Evolutionary conservation across 768 basidiomycete species (phyloP).

Genomic region (Trametes maxima): DNA sequence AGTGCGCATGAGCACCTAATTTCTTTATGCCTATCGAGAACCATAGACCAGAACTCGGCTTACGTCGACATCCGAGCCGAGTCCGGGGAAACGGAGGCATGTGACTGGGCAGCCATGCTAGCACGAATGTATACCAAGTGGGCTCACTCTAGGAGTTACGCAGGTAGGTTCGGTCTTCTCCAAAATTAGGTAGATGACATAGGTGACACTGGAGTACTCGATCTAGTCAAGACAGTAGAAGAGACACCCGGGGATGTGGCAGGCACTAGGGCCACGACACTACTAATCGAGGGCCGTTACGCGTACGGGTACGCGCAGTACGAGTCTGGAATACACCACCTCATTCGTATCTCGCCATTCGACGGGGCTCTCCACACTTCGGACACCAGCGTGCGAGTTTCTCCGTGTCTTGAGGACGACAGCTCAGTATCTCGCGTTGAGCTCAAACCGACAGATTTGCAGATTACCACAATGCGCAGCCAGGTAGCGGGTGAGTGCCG

Average conservation of each 20-base stretch:
- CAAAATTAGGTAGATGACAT: too few relatives aligned
- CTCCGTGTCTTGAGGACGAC: slow-evolving; percentile 23
- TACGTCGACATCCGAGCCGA: slow-evolving; percentile 25
- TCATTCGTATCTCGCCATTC: slow-evolving; percentile 14
- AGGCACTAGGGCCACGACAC: slow-evolving; percentile 15
- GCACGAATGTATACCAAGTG: slow-evolving; percentile 26
- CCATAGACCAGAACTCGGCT: slow-evolving; percentile 23
- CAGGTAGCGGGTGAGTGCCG: slow-evolving; percentile 17
- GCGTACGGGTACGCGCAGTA: slow-evolving; percentile 27
- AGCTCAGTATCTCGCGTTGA: slow-evolving; percentile 1
- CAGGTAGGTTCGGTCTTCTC: slow-evolving; percentile 5
- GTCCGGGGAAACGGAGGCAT: slow-evolving; percentile 20
- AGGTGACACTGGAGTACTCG: neutral
- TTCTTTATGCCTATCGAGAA: slow-evolving; percentile 17
- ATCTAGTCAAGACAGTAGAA: slow-evolving; percentile 19
- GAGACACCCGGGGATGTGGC: slow-evolving; percentile 14
- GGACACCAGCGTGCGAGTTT: slow-evolving; percentile 24
- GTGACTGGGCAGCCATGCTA: slow-evolving; percentile 24
- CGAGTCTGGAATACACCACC: slow-evolving; percentile 24
- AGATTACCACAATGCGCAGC: slow-evolving; percentile 18
- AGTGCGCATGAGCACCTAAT: slow-evolving; percentile 15
- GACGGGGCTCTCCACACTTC: slow-evolving; percentile 17
- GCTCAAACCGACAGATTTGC: slow-evolving; percentile 17
- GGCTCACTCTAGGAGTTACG: slow-evolving; percentile 21
- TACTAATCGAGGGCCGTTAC: slow-evolving; percentile 20